These are phyloP conservation scores for Flaveria ramosissima DNA, from an alignment of 129 eudicot genomes.

Conservation along the genomic window DNA sequence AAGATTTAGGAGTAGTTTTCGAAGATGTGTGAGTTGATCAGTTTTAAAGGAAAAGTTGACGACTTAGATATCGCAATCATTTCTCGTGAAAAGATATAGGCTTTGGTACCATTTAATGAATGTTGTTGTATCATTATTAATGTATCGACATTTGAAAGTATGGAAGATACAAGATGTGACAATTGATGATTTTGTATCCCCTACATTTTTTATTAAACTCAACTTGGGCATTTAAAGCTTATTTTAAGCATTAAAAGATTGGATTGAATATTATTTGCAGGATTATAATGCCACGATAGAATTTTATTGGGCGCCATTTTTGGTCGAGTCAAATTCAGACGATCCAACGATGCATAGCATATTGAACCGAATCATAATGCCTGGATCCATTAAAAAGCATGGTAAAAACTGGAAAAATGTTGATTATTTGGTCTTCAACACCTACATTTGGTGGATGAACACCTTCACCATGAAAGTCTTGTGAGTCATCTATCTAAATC, in stretches of 20 bases:
- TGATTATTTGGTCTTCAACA: slow-evolving; percentile 84
- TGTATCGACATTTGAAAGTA: background rate
- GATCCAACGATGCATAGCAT: slow-evolving; percentile 90
- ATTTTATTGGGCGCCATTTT: slow-evolving; percentile 96
- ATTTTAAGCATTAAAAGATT: background rate
- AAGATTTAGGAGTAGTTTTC: too few species aligned
- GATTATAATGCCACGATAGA: slow-evolving; percentile 98
- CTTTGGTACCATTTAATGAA: background rate
- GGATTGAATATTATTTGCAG: slow-evolving; percentile 37
- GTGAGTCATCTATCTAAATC: slow-evolving; percentile 47
- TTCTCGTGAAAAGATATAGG: background rate
- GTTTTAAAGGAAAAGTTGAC: too few species aligned
- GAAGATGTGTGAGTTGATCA: too few species aligned
- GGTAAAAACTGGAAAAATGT: slow-evolving; percentile 83
- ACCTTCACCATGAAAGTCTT: slow-evolving; percentile 79
- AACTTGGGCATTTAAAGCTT: background rate
- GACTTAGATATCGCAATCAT: background rate
- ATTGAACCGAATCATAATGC: slow-evolving; percentile 83
- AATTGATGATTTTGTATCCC: background rate
- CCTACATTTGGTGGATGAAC: slow-evolving; percentile 99
- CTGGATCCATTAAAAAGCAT: slow-evolving; percentile 81
- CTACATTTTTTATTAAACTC: background rate
- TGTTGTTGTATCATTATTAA: background rate
- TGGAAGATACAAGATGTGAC: slow-evolving; percentile 12
- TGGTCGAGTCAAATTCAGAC: slow-evolving; percentile 97